Percentiles rank a stretch among this genome's conserved stretches.
Conservation (phyloP, 768 basidiomycete genomes). For the Psilocybe azurescens region DNA sequence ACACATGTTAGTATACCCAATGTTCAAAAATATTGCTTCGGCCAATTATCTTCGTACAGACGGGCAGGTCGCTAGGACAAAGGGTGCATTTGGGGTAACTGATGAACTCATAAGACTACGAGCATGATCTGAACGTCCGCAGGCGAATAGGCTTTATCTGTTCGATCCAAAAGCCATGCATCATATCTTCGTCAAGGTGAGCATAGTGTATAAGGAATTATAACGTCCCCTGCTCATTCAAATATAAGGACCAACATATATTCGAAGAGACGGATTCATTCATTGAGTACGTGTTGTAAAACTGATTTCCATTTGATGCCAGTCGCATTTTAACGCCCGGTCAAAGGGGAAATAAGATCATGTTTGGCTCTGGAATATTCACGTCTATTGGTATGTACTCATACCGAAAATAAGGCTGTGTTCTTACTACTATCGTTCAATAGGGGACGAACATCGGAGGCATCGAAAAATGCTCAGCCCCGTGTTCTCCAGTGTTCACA, state of each 20-base stretch:
- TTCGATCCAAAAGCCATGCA: constrained; percentile 33
- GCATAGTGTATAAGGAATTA: neutral
- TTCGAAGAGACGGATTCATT: constrained; percentile 33
- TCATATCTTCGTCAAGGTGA: constrained; percentile 43
- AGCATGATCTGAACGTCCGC: neutral
- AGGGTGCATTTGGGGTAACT: constrained; percentile 23
- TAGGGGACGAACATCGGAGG: constrained; percentile 46
- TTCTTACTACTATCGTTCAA: neutral
- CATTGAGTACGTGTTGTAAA: constrained; percentile 20
- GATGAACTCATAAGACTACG: constrained; percentile 27
- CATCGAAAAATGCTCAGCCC: constrained; percentile 51
- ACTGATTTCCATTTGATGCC: no score
- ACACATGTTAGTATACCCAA: constrained; percentile 32
- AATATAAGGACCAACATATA: constrained; percentile 33
- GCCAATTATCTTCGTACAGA: constrained; percentile 3
- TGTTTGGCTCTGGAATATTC: constrained; percentile 35
- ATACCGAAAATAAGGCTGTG: no score
- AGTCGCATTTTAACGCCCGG: no score
- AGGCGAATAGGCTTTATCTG: constrained; percentile 19
- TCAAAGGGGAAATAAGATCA: constrained; percentile 19
- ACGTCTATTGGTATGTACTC: constrained; percentile 26
- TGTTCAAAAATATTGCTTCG: neutral
- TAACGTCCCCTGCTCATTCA: no score
- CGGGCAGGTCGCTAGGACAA: neutral
- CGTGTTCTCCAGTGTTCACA: constrained; percentile 44